These are phyloP conservation scores for Hyaloscypha bicolor DNA, from an alignment of 495 filamentous ascomycete species.

Conservation along the genomic window DNA sequence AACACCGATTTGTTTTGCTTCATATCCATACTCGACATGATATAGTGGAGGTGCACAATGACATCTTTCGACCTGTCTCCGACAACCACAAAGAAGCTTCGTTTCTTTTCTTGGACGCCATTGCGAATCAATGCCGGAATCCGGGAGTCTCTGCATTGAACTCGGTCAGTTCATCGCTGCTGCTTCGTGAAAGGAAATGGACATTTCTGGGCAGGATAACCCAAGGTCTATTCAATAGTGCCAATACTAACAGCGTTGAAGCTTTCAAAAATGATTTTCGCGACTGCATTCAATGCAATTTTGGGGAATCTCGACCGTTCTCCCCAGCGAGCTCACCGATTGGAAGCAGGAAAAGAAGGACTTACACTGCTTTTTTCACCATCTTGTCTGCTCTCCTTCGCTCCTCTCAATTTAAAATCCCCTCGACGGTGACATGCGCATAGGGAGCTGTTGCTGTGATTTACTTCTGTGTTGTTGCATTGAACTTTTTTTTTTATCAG, in stretches of 20 bases:
- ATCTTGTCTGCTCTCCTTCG: conserved; percentile 34
- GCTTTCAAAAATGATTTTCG: no score
- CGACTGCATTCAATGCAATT: no score
- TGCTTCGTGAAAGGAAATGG: conserved; percentile 1
- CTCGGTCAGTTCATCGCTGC: conserved; percentile 24
- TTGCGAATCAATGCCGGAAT: conserved; percentile 96
- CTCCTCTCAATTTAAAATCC: conserved; percentile 12
- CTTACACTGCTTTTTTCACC: conserved; percentile 64
- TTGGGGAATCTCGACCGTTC: background rate
- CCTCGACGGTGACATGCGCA: conserved; percentile 23
- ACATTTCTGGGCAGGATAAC: background rate
- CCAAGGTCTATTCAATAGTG: background rate
- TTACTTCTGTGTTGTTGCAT: background rate
- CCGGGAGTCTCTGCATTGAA: conserved; percentile 73
- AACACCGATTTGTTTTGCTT: conserved; percentile 96
- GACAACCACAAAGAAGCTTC: conserved; percentile 96
- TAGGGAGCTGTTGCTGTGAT: background rate
- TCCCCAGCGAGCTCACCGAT: background rate
- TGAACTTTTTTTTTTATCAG: background rate
- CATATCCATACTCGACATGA: conserved; percentile 85
- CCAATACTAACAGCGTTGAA: no score
- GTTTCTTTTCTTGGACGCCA: conserved; percentile 94
- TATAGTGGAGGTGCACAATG: conserved; percentile 92
- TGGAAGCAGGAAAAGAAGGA: background rate
- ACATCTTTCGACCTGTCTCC: conserved; percentile 97